Base-by-base conservation (phyloP, 1,284 basidiomycete species). In the Amylostereum areolatum region DNA sequence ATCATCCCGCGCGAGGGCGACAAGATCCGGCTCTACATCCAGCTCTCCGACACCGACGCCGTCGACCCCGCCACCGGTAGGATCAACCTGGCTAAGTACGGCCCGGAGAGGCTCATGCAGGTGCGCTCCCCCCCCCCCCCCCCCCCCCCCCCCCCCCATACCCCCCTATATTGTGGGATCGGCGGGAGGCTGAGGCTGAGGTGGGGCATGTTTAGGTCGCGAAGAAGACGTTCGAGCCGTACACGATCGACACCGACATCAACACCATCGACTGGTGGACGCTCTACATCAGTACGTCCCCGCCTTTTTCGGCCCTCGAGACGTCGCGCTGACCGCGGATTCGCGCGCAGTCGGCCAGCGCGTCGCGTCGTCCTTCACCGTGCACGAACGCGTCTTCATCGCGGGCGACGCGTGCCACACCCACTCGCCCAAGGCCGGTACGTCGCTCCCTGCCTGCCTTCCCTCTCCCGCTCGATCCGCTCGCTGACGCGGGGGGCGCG, bases 341-440 rank as follows among this genome's bases (percentile, higher is more conserved):
- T 18, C 32, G 36, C n/a, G n/a, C 39, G 25, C 29, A 72, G 70
- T 89, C 74, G 87, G 88, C 2, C 89, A 92, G 61, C 78, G 89
- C 7, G 84, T 92, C 2, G 86, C 87, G 2, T 78, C 83, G 3
- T 68, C 69, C 10, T 92, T 80, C 63, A 82, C 83, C 3, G 68
- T 78, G 2, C 64, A 80, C 27, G 80, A 90, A 12, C 78, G 89
- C 0, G 74, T 90, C 3, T 92, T 92, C 64, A 91, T 92, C 53
- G 86, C 83, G 1, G 88, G 89, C 1, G 86, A 89, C 65, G 85
- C 84, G 1, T 89, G 83, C 58, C 90, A 92, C 59, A 92, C 90
- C 0, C 90, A 92, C 65, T 90, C 87, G 0, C 89, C 89, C 0
- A 92, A 80, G 56, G 76, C 76, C 4, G 65, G 64, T 58, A 25